Conservation (phyloP, 345 rosid genomes). For the Camelina sativa region DNA sequence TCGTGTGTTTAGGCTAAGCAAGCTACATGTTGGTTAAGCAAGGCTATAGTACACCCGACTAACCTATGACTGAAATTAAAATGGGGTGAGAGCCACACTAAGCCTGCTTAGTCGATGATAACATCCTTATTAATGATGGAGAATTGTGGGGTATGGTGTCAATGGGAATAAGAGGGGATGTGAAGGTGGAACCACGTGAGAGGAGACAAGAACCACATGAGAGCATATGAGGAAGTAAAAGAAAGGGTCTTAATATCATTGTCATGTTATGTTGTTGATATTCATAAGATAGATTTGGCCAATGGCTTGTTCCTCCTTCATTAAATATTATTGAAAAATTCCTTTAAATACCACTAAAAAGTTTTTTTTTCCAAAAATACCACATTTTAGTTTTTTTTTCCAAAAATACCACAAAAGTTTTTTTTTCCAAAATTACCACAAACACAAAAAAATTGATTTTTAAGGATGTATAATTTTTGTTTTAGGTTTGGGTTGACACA, state of each 20-base stretch:
- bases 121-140: conserved; percentile 11
- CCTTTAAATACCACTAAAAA: no score
- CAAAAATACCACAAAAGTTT: no score
- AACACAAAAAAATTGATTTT: no score
- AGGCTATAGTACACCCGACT: no score
- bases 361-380: no score
- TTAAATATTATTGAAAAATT: no score
- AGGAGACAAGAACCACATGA: conserved; percentile 47
- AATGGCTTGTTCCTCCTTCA: conserved; percentile 26
- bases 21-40: not conserved
- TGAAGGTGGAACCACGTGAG: conserved; percentile 44
- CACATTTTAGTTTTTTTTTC: no score
- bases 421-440: no score
- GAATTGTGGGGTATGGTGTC: conserved; percentile 26
- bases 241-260: conserved; percentile 26
- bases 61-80: no score
- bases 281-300: conserved; percentile 41
- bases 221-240: conserved; percentile 33
- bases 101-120: conserved; percentile 1
- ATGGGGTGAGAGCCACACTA: not conserved
- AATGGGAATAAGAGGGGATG: conserved; percentile 18
- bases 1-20: not conserved
- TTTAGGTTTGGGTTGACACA: no score
- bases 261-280: conserved; percentile 31
- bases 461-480: no score